These are phyloP conservation scores for Scedosporium minutisporum DNA, from an alignment of 2,329 filamentous ascomycete species.

Conservation along the genomic window DNA sequence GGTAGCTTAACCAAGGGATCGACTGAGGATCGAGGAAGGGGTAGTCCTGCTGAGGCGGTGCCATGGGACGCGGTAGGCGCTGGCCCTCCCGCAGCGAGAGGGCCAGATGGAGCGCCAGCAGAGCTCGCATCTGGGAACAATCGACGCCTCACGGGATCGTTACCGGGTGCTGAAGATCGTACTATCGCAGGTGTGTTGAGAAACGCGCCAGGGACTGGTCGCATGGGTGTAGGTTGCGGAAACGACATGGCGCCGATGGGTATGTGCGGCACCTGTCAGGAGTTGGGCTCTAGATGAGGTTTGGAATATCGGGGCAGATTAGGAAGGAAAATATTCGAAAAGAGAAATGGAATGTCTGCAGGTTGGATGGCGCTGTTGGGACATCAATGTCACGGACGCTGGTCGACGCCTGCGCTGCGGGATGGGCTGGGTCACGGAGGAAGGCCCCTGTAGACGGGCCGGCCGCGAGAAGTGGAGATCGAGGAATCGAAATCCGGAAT, in stretches of 20 bases:
- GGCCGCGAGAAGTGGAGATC: background rate
- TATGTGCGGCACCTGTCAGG: background rate
- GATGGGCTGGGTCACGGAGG: background rate
- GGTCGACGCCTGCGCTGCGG: background rate
- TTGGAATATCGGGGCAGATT: background rate
- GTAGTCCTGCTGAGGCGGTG: background rate
- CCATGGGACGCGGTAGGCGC: conserved; percentile 11
- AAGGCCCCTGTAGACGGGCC: background rate
- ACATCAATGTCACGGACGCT: background rate
- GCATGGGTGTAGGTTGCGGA: conserved; percentile 53
- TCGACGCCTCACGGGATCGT: conserved; percentile 40
- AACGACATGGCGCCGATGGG: conserved; percentile 37
- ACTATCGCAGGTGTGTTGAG: conserved; percentile 61
- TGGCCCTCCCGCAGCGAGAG: conserved; percentile 10
- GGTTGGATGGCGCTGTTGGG: background rate
- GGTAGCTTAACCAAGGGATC: conserved; percentile 9
- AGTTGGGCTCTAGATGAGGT: background rate
- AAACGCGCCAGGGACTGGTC: conserved; percentile 66
- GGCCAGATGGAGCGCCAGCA: background rate
- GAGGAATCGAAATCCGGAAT: background rate
- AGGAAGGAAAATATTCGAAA: background rate
- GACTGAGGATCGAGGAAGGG: background rate
- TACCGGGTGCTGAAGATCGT: conserved; percentile 33
- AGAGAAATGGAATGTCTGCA: background rate
- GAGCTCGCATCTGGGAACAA: conserved; percentile 31